A percentile compares a stretch with the other conserved stretches of the same genome.
These are phyloP conservation scores for Chlorella sorokiniana DNA, from an alignment of 139 green algal genomes.

Conservation along the genomic window DNA sequence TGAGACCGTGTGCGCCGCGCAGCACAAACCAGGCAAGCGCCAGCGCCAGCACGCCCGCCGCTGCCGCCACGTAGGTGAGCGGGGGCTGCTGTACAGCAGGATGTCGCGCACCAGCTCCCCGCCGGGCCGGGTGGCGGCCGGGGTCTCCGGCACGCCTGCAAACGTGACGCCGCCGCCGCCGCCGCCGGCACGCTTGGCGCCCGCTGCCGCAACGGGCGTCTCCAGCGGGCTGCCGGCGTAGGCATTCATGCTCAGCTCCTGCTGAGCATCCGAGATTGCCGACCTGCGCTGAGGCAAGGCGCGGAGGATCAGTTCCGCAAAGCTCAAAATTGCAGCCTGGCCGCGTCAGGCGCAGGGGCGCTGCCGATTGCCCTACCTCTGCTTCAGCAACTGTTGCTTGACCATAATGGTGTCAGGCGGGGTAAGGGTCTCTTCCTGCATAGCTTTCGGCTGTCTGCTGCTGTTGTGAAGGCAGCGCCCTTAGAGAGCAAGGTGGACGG, in stretches of 20 bases:
- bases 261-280: conserved; percentile 5
- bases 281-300: not conserved
- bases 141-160: conserved; percentile 10
- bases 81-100: conserved; percentile 41
- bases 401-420: conserved; percentile 38
- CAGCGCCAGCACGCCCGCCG: conserved; percentile 13
- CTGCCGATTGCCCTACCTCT: not conserved
- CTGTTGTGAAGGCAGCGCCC: not conserved
- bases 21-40: conserved; percentile 8
- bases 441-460: not conserved
- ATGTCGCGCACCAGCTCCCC: conserved; percentile 20
- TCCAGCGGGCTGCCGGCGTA: conserved; percentile 12
- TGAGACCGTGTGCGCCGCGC: conserved; percentile 7
- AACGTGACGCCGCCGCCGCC: conserved; percentile 2
- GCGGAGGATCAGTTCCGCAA: not conserved
- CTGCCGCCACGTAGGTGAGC: conserved; percentile 17
- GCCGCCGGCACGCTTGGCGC: not conserved
- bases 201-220: conserved; percentile 5
- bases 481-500: no score
- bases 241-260: not conserved
- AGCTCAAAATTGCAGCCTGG: not conserved
- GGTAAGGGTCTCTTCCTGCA: conserved; percentile 3
- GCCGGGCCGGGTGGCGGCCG: not conserved
- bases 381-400: conserved; percentile 24
- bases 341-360: not conserved